These are phyloP conservation scores for Aphanomyces astaci DNA, from an alignment of 352 stramenopile genomes.

Conservation along the genomic window DNA sequence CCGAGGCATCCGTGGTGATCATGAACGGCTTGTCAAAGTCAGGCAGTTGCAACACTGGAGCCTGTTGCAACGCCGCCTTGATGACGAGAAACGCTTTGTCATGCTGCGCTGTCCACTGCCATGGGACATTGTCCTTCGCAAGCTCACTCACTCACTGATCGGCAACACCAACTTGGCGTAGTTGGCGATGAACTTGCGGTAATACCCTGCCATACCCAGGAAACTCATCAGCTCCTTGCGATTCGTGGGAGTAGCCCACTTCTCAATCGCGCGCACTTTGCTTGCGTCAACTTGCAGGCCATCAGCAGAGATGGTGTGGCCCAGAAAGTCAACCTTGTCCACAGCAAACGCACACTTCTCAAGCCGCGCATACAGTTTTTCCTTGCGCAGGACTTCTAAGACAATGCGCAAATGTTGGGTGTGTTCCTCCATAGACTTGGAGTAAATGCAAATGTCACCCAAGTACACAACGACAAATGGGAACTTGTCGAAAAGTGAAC, in stretches of 20 bases:
- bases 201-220: slow-evolving; percentile 26
- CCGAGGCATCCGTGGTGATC: too few species aligned
- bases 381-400: too few species aligned
- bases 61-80: slow-evolving; percentile 26
- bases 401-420: not conserved
- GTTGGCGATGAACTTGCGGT: slow-evolving; percentile 24
- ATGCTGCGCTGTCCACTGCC: slow-evolving; percentile 13
- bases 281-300: slow-evolving; percentile 7
- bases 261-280: slow-evolving; percentile 22
- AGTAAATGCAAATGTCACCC: slow-evolving; percentile 17
- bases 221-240: slow-evolving; percentile 24
- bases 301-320: slow-evolving; percentile 20
- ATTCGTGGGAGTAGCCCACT: slow-evolving; percentile 12
- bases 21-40: too few species aligned
- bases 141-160: slow-evolving; percentile 22
- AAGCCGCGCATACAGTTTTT: too few species aligned
- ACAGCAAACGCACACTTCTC: too few species aligned
- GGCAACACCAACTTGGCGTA: slow-evolving; percentile 24
- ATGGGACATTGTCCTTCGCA: slow-evolving; percentile 21
- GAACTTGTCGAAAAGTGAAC: slow-evolving; percentile 5
- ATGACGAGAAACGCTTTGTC: slow-evolving; percentile 19
- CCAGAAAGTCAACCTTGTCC: slow-evolving; percentile 23
- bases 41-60: too few species aligned
- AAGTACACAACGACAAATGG: slow-evolving; percentile 14
- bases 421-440: not conserved